Conservation (phyloP, 2,329 filamentous ascomycete genomes). For the Niveomyces coronatus region DNA sequence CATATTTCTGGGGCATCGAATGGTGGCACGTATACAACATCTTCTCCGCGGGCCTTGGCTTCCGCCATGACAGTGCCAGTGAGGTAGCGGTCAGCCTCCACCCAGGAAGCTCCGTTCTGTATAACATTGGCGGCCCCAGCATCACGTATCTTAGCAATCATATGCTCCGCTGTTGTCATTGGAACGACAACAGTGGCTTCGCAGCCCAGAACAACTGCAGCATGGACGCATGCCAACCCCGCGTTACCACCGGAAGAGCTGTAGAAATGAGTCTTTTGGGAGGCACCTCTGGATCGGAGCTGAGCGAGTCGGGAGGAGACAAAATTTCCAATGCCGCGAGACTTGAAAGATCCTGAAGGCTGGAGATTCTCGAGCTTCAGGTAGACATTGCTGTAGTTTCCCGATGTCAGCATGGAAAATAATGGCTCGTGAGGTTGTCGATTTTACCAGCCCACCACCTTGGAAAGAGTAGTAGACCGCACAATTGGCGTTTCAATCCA, state of each 20-base stretch:
- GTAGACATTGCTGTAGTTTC: no score
- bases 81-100: conserved; percentile 58
- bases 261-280: conserved; percentile 49
- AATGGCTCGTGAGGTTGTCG: no score
- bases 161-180: conserved; percentile 49
- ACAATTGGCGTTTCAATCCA: no score
- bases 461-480: no score
- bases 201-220: conserved; percentile 49
- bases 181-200: conserved; percentile 66
- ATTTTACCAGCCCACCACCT: no score
- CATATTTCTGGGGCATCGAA: conserved; percentile 59
- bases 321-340: conserved; percentile 62
- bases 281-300: conserved; percentile 10
- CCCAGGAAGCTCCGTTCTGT: conserved; percentile 54
- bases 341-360: conserved; percentile 80
- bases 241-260: conserved; percentile 69
- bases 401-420: no score
- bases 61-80: conserved; percentile 37
- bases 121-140: conserved; percentile 55
- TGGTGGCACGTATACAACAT: conserved; percentile 51
- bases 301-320: conserved; percentile 39
- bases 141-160: conserved; percentile 56
- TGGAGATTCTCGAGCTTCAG: conserved; percentile 81
- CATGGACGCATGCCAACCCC: conserved; percentile 67
- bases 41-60: conserved; percentile 19